Evolutionary conservation across 768 basidiomycete species (phyloP), one percentile per base, ranked within the genome.

Genomic region (Ramaria sp.): DNA sequence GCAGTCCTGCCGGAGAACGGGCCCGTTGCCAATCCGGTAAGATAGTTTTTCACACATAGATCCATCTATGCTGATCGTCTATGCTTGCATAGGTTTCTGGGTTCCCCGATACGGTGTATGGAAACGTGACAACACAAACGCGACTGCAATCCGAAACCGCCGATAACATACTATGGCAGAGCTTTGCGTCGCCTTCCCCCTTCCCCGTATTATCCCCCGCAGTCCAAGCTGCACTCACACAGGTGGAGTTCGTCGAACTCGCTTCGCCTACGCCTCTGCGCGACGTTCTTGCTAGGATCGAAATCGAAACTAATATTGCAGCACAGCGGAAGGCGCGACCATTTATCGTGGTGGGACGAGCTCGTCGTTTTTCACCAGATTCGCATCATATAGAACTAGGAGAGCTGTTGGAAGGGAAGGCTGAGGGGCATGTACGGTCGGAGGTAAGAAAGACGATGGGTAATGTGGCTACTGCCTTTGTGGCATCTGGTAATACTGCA

Each of bases 381-480:
- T 76, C 81, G 55, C 90, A 91, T 63, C 66, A 72, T 5, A 67
- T 61, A n/a, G 93, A 96, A 69, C 66, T 93, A 53, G 79, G 79
- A 59, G 70, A 72, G 42, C 58, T 92, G 20, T 71, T 82, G 65
- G 73, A n/a, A n/a, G n/a, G n/a, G n/a, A n/a, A 77, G n/a, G 76
- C 79, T 58, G 73, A 82, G 59, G 78, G 75, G 3, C 61, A 62
- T 18, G 61, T 84, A 3, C 76, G 77, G 0, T 62, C 72, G 3
- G 87, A 88, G 63, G 79, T 92, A 56, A 73, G 76, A 64, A 85
- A 86, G 70, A 91, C 92, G 20, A 73, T 95, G 22, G 94, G 94
- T 2, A 88, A 94, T 65, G 83, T 88, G 15, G 88, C 81, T 2
- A 78, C 83, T 38, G 83, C 83, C 42, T 78, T 94, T 64, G 78